These are phyloP conservation scores for Diplotaxis tenuifolia DNA, from an alignment of 345 rosid genomes.

Conservation along the genomic window DNA sequence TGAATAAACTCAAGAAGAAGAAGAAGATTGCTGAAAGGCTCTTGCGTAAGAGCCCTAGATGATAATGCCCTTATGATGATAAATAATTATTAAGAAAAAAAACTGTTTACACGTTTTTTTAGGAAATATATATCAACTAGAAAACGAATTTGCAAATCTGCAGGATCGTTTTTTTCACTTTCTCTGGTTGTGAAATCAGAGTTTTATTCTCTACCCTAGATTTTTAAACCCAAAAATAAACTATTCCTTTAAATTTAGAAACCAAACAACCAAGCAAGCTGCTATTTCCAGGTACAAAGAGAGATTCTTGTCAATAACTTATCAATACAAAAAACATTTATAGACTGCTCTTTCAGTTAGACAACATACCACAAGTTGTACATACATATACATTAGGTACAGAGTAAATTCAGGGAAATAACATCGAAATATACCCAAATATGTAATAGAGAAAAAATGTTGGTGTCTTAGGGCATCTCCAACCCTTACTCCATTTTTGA, in stretches of 20 bases:
- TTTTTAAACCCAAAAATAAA: slow-evolving; percentile 29
- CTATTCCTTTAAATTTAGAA: slow-evolving; percentile 22
- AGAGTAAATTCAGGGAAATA: too few relatives aligned
- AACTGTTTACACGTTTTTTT: background rate
- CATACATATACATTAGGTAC: background rate
- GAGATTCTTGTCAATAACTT: background rate
- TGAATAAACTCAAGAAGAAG: background rate
- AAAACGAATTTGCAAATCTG: slow-evolving; percentile 9
- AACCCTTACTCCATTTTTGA: too few relatives aligned
- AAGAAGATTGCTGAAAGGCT: slow-evolving; percentile 25
- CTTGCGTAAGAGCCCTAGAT: slow-evolving; percentile 27
- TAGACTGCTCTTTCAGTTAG: slow-evolving; percentile 13
- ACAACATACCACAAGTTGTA: slow-evolving; percentile 5
- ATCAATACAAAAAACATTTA: slow-evolving; percentile 10
- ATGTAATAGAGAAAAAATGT: too few relatives aligned
- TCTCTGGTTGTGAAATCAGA: background rate
- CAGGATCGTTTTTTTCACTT: background rate
- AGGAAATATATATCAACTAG: slow-evolving; percentile 10
- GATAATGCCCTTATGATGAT: slow-evolving; percentile 11
- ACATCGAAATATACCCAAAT: too few relatives aligned
- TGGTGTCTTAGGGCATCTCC: too few relatives aligned
- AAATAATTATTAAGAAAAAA: background rate
- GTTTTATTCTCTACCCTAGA: slow-evolving; percentile 22
- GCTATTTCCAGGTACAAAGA: slow-evolving; percentile 8
- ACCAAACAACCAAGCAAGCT: slow-evolving; percentile 14